phyloP scores from a whole-genome alignment of 2,329 filamentous ascomycete genomes.

The Clonostachys chloroleuca region DNA sequence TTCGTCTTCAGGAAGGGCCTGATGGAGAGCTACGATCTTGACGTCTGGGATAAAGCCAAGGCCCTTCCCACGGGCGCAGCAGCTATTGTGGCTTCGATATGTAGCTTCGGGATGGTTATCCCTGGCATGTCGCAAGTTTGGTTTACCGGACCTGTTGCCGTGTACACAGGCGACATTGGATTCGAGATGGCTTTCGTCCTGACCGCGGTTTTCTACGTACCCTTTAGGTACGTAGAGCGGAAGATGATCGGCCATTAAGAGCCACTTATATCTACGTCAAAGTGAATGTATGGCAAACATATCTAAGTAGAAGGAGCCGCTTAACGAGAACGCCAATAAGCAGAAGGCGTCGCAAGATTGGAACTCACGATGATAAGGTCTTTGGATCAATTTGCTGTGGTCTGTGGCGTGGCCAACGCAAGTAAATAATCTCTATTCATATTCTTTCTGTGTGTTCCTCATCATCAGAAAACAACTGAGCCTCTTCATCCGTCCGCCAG shows the following conservation, averaged over 20 bases:
- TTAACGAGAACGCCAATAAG: no score
- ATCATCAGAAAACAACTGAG: no score
- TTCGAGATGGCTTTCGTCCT: slow-evolving; percentile 59
- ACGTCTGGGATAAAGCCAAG: slow-evolving; percentile 39
- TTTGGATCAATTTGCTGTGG: no score
- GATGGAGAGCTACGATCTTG: slow-evolving; percentile 37
- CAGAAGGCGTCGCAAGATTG: no score
- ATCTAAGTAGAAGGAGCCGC: no score
- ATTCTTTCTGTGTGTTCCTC: no score
- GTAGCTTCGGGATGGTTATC: slow-evolving; percentile 45
- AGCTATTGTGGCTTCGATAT: slow-evolving; percentile 36
- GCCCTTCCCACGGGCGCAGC: slow-evolving; percentile 40
- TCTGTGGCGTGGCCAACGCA: no score
- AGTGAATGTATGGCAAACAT: no score
- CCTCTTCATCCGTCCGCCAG: no score
- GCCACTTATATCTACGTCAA: no score
- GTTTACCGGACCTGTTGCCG: slow-evolving; percentile 57
- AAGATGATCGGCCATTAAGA: slow-evolving; percentile 12
- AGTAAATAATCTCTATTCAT: no score
- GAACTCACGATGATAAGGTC: no score
- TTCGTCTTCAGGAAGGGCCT: slow-evolving; percentile 35
- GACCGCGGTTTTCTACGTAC: slow-evolving; percentile 40
- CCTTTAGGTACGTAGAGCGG: slow-evolving; percentile 40
- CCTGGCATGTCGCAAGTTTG: slow-evolving; percentile 58
- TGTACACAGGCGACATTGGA: slow-evolving; percentile 58